These are phyloP conservation scores for Spinacia oleracea DNA, from an alignment of 179 eudicot genomes.

Conservation along the genomic window DNA sequence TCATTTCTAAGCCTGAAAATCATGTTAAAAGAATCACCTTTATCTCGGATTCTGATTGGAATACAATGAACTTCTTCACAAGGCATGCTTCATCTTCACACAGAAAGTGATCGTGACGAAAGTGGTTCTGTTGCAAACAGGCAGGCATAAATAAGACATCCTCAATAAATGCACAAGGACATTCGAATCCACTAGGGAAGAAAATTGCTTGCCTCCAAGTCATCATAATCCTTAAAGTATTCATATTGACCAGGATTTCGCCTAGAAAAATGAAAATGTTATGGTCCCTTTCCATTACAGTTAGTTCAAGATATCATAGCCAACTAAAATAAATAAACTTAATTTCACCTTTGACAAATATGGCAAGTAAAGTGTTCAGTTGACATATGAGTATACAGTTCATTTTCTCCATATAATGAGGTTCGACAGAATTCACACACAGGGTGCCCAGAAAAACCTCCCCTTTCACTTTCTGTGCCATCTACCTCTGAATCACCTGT, in stretches of 20 bases:
- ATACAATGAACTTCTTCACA: constrained; percentile 72
- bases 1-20: not conserved
- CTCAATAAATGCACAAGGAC: not conserved
- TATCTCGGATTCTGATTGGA: constrained; percentile 73
- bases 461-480: constrained; percentile 95
- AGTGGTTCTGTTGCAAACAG: constrained; percentile 56
- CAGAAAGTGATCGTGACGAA: constrained; percentile 62
- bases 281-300: too few species aligned
- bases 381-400: constrained; percentile 80
- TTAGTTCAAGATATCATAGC: not conserved
- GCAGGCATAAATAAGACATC: not conserved
- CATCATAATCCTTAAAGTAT: constrained; percentile 85
- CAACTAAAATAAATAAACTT: not conserved
- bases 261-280: constrained; percentile 53
- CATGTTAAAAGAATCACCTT: constrained; percentile 54
- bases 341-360: constrained; percentile 75
- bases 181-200: constrained; percentile 4
- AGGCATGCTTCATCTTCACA: constrained; percentile 91
- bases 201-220: constrained; percentile 67
- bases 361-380: constrained; percentile 93
- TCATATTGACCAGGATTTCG: constrained; percentile 93
- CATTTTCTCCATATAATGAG: constrained; percentile 93
- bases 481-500: constrained; percentile 94
- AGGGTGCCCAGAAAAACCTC: constrained; percentile 96
- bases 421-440: constrained; percentile 81